Evolutionary conservation across 345 rosid genomes (phyloP), one percentile per base, ranked within the genome.

Genomic region (Linum tenue): DNA sequence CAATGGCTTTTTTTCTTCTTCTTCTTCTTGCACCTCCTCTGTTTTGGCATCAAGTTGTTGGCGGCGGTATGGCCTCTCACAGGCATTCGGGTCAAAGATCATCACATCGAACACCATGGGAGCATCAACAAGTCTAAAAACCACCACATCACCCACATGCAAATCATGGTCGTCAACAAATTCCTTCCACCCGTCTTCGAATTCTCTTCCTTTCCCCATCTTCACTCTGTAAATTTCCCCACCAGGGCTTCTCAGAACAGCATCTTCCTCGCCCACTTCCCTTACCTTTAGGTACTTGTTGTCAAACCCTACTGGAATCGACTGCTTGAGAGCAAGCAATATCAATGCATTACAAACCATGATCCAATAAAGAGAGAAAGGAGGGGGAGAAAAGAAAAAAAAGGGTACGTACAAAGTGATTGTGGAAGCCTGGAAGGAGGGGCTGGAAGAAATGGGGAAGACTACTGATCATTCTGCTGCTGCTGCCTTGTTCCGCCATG

Each of bases 111-210:
- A 63, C 55, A 63, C 11, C 58, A 64, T 11, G 31, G 42, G 56
- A 4, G 58, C 64, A 56, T 69, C 62, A 40, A 35, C 53, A 48
- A 48, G 68, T 57, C 58, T 50, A 7, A 70, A 70, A 5, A 70
- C 67, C 63, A 70, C 39, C 63, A 70, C 63, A 63, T 70, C 59
- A 10, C 73, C 73, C 16, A 70, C 67, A 9, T 63, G 67, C 44
- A 70, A 57, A 9, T 57, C 73, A 37, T 70, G 73, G 22, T 56
- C 64, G 9, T 38, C 3, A 44, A 12, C 39, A 64, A 70, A 70
- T 39, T 63, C 38, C 50, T 44, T 48, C 73, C 73, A 70, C 3
- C 73, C 73, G 63, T 56, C 73, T 63, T 38, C 44, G 51, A 63
- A 57, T 6, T 12, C 22, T 14, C 67, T 44, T 3, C 63, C 59